Evolutionary conservation across 2,329 filamentous ascomycete species (phyloP).

Genomic region (Acrocalymma vagum): DNA sequence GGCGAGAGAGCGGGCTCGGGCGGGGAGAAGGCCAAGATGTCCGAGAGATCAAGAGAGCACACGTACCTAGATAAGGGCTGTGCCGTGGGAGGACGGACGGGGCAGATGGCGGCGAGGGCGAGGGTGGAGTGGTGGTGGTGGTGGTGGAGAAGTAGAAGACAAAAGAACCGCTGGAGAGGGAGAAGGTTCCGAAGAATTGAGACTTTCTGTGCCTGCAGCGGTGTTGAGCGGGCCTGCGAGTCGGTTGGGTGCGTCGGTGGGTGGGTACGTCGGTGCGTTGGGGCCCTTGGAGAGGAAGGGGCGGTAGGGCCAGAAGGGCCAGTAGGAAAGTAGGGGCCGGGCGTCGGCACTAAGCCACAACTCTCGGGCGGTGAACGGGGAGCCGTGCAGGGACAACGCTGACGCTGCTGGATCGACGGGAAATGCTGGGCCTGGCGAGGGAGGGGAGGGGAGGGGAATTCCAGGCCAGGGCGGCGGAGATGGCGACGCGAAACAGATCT

Average conservation of each 20-base stretch:
- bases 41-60: constrained; percentile 12
- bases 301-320: too few species aligned
- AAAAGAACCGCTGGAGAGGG: too few species aligned
- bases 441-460: too few species aligned
- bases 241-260: constrained; percentile 27
- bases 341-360: constrained; percentile 31
- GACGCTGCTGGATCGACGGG: too few species aligned
- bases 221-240: constrained; percentile 43
- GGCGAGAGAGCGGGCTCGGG: constrained; percentile 15
- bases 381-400: too few species aligned
- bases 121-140: constrained; percentile 35
- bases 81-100: constrained; percentile 25
- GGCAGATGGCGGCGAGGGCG: constrained; percentile 30
- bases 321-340: too few species aligned
- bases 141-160: constrained; percentile 41
- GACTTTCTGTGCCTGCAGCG: constrained; percentile 26
- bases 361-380: constrained; percentile 43
- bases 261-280: too few species aligned
- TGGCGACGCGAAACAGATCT: too few species aligned
- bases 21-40: constrained; percentile 17
- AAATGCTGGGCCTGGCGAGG: too few species aligned
- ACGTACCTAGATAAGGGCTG: constrained; percentile 36
- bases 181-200: constrained; percentile 42
- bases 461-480: too few species aligned
- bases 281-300: too few species aligned